Evolutionary conservation across 2,329 filamentous ascomycete genomes (phyloP), one percentile per base, ranked within the genome.

Genomic region (Epichloe gansuensis): DNA sequence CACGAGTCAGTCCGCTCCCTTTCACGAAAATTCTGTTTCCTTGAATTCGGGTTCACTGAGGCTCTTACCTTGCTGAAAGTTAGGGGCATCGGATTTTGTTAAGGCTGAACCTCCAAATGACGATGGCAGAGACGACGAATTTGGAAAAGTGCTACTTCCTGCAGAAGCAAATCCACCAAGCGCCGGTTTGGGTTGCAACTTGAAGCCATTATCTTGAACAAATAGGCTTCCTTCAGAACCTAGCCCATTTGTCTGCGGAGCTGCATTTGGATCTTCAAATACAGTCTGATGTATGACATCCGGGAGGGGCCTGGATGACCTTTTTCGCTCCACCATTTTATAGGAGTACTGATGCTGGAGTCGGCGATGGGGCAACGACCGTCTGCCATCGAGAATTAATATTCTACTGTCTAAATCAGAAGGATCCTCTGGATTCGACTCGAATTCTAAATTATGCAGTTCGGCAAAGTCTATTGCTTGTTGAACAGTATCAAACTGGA

Each of bases 381-480:
- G 66, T 31, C 67, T 68, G 54, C 68, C 71, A 50, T 72, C 69
- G 17, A 78, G 62, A 9, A 76, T 62, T 5, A 78, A 60, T 49
- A 74, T 71, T 60, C 65, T 59, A 54, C 65, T 51, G 55, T 65
- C 58, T 55, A 65, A 52, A 57, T 74, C 57, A 58, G 66, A 55
- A 43, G 68, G 65, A 8, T 62, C 54, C 3, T 66, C 60, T 7
- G 63, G 61, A 31, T 66, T 64, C 35, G 64, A 55, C 1, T 72
- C 66, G 50, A 83, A 81, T 23, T 71, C 66, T 34, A 84, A 68
- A 8, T 72, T 72, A 53, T 82, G 77, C n/a, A 74, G 66, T 57
- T 78, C 74, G 0, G 80, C 80, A 64, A 88, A 83, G 1, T 75
- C 71, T 15, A 85, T 72, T 8, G 86, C 83, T 53, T 89, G 81